phyloP scores from a whole-genome alignment of 2,329 filamentous ascomycete species.

The Aspergillus sergii region DNA sequence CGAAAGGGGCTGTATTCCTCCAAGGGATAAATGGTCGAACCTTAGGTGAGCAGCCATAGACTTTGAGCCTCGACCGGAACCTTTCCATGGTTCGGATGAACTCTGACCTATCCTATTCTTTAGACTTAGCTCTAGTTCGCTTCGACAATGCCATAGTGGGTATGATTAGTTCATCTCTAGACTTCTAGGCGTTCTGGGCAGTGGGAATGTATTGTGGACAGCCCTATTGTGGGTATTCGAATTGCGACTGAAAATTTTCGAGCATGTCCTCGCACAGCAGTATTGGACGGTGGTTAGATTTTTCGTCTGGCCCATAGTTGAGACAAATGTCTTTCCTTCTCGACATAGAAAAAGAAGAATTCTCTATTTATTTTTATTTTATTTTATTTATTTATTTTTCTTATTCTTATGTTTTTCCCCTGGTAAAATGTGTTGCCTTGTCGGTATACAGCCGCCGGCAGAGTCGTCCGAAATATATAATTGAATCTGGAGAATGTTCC shows the following conservation, averaged over 20 bases:
- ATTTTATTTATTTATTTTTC: not conserved
- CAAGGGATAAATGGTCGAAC: not conserved
- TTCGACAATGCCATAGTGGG: not conserved
- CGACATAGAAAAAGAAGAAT: too few species aligned
- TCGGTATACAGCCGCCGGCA: too few species aligned
- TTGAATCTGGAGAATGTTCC: not conserved
- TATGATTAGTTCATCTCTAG: not conserved
- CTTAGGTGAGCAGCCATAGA: not conserved
- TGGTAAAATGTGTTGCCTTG: too few species aligned
- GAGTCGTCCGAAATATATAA: not conserved
- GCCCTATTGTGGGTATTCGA: not conserved
- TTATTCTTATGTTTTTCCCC: too few species aligned
- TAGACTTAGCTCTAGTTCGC: not conserved
- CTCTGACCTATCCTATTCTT: not conserved
- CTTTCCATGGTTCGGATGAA: not conserved
- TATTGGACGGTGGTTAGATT: not conserved
- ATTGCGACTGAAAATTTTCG: not conserved
- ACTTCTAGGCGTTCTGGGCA: not conserved
- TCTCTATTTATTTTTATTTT: not conserved
- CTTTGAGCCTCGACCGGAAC: not conserved
- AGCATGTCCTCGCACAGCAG: not conserved
- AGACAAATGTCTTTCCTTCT: too few species aligned
- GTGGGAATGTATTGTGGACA: not conserved
- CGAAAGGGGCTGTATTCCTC: not conserved
- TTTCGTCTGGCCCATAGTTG: not conserved